phyloP scores from a whole-genome alignment of 768 basidiomycete species.

The Crepidotus variabilis region DNA sequence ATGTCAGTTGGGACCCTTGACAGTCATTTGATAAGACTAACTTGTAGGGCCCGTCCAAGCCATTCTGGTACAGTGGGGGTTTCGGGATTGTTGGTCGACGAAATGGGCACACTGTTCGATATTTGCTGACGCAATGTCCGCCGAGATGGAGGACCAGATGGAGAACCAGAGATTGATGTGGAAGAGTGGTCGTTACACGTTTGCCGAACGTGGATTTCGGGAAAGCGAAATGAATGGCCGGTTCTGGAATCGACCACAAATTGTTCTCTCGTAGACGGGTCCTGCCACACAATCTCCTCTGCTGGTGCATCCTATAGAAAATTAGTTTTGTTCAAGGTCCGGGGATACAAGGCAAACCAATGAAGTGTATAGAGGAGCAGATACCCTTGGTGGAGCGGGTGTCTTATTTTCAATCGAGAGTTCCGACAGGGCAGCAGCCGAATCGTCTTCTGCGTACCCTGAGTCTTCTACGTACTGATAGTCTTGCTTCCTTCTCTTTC shows the following conservation, averaged over 20 bases:
- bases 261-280: slow-evolving; percentile 54
- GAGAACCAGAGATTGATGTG: background rate
- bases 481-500: slow-evolving; percentile 48
- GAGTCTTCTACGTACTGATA: slow-evolving; percentile 24
- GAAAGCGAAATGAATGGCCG: slow-evolving; percentile 56
- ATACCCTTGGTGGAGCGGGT: slow-evolving; percentile 1
- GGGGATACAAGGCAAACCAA: slow-evolving; percentile 16
- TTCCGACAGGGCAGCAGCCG: slow-evolving; percentile 13
- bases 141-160: slow-evolving; percentile 14
- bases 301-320: slow-evolving; percentile 20
- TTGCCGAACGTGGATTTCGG: slow-evolving; percentile 8
- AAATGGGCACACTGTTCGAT: background rate
- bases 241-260: slow-evolving; percentile 66
- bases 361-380: slow-evolving; percentile 16
- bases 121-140: slow-evolving; percentile 21
- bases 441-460: slow-evolving; percentile 28
- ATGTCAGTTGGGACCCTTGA: slow-evolving; percentile 9
- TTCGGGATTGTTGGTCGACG: slow-evolving; percentile 4
- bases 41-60: slow-evolving; percentile 60
- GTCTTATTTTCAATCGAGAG: slow-evolving; percentile 14
- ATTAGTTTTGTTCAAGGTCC: slow-evolving; percentile 4
- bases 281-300: slow-evolving; percentile 51
- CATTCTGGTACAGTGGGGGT: slow-evolving; percentile 47
- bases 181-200: slow-evolving; percentile 4
- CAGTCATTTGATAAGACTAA: slow-evolving; percentile 17